Percentiles rank a stretch among this genome's conserved stretches.
Evolutionary conservation across 306 rosid species (phyloP).

Genomic region (Malus fusca): DNA sequence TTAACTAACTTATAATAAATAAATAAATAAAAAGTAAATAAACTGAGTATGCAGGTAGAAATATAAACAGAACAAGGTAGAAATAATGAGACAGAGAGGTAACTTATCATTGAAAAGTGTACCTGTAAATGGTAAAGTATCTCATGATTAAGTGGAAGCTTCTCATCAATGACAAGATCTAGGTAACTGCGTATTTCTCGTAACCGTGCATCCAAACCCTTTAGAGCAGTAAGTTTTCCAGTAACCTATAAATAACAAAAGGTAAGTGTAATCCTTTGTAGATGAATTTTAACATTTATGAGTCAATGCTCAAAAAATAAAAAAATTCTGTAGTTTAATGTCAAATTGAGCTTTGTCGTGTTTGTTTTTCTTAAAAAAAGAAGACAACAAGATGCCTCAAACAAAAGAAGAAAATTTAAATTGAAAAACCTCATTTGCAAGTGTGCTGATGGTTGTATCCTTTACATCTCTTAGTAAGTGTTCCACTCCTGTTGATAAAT

Average conservation of each 20-base stretch:
- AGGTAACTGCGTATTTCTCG: constrained; percentile 72
- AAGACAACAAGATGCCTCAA: background rate
- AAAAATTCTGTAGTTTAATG: background rate
- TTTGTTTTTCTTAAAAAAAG: too few species aligned
- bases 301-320: too few species aligned
- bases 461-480: constrained; percentile 79
- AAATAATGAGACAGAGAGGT: background rate
- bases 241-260: constrained; percentile 45
- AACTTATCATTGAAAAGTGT: background rate
- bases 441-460: constrained; percentile 78
- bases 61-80: background rate
- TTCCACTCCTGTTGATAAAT: constrained; percentile 61
- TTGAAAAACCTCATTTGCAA: constrained; percentile 65
- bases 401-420: background rate
- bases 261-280: background rate
- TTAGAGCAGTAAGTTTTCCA: constrained; percentile 81
- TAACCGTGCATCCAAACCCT: constrained; percentile 83
- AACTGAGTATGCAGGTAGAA: background rate
- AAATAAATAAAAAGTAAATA: background rate
- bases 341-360: background rate
- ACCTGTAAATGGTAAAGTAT: constrained; percentile 90
- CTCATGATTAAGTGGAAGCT: constrained; percentile 81
- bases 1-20: background rate
- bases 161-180: constrained; percentile 72
- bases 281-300: background rate